A percentile compares a stretch with the other conserved stretches of the same genome.
phyloP scores from a whole-genome alignment of 768 basidiomycete species.

The Mycena galopus region DNA sequence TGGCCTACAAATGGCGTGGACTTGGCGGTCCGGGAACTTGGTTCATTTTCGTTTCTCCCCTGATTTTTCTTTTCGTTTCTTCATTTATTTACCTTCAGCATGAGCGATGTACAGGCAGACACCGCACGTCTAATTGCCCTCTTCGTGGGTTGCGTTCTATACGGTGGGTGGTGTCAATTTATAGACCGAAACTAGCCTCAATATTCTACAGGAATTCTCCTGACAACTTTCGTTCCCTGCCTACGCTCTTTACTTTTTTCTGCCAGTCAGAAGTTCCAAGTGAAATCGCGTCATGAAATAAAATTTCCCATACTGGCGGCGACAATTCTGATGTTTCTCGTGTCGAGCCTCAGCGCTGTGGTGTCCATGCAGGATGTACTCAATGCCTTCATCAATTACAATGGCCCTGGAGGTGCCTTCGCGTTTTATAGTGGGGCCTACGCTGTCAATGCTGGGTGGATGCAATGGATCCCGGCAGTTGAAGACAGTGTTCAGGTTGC shows the following conservation, averaged over 20 bases:
- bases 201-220: constrained; percentile 7
- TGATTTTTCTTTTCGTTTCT: background rate
- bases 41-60: too few species aligned
- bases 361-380: constrained; percentile 22
- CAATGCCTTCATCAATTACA: constrained; percentile 13
- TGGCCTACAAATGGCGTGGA: too few species aligned
- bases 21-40: too few species aligned
- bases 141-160: constrained; percentile 26
- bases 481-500: constrained; percentile 22
- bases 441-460: background rate
- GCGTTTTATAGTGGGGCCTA: background rate
- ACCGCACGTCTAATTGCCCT: constrained; percentile 23
- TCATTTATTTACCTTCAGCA: background rate
- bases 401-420: constrained; percentile 5
- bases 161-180: background rate
- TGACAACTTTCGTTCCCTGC: constrained; percentile 26
- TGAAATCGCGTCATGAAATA: constrained; percentile 17
- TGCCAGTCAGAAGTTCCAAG: constrained; percentile 12
- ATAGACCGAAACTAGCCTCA: background rate
- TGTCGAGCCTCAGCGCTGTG: constrained; percentile 17
- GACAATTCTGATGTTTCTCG: constrained; percentile 17
- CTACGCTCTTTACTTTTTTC: constrained; percentile 26
- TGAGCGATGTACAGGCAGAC: constrained; percentile 21
- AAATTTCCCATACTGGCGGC: constrained; percentile 19
- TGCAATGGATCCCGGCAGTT: constrained; percentile 12